Base-by-base conservation (phyloP, 2,329 filamentous ascomycete genomes). In the Pseudonectria foliicola region DNA sequence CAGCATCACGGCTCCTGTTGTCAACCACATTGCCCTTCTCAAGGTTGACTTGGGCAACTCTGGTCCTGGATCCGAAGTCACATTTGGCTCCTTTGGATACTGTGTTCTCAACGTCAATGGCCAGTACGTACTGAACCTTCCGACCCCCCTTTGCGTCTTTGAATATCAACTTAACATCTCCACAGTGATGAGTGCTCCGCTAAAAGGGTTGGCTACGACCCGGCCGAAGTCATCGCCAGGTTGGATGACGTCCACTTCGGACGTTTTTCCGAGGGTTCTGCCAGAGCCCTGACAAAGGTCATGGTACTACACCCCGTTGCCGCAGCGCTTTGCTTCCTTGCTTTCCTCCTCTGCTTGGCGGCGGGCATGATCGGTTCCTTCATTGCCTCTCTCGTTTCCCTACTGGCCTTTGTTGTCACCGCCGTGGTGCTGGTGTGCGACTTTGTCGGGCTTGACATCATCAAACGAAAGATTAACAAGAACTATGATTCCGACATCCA, bases 301-400 rank as follows among this genome's bases (percentile, higher is more conserved):
- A 74, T 81, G 73, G 57, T 81, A 34, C 66, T 82, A 39, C 77
- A 81, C 60, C 75, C 77, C 18, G 60, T 81, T 48, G 73, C 67
- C n/a, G 66, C 67, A 40, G 74, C 61, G 36, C 54, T 80, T 3
- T 62, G 68, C 46, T 79, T 80, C 60, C 61, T 79, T 42, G 71
- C 74, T 39, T 78, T 78, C 57, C 50, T 77, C 30, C 59, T 77
- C 31, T 69, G 68, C 29, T 54, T 75, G 25, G 69, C 68, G 40
- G 60, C 73, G 3, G 71, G 72, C 39, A 44, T 72, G 32, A 40
- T 75, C 36, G 74, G 73, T 42, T 70, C 71, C 0, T 54, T 80
- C 14, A 43, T 72, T 23, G 72, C 71, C 3, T 61, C 70, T 1
- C 34, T 75, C 23, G 42, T 77, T 33, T 66, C 70, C 8, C 50